Base-by-base conservation (phyloP, 2,329 filamentous ascomycete genomes). In the Cladophialophora psammophila region DNA sequence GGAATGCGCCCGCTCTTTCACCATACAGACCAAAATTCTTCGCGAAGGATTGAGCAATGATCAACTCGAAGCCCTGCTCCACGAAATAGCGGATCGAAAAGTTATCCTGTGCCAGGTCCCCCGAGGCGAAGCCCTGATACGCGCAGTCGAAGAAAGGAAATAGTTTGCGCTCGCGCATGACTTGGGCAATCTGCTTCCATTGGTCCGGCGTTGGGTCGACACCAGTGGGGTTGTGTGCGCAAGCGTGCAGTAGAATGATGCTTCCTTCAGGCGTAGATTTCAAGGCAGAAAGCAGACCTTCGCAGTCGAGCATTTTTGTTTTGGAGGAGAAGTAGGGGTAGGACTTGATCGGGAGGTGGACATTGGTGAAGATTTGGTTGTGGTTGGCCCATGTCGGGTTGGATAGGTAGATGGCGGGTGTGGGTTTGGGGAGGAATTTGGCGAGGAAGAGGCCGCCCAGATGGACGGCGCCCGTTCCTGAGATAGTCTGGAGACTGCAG, bases 81-180 rank as follows among this genome's bases (percentile, higher is more conserved):
- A 97, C 85, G 77, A 99, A 99, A 85, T 97, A 92, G 73, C 93
- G 91, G 74, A 99, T 90, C n/a, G 95, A 92, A 84, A 90, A 93
- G 71, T 92, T 92, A 78, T 99, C 95, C 68, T 89, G 88, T 73
- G 86, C 85, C 20, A 98, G 87, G 78, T 96, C 90, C 66, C 95
- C 95, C 0, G 95, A 96, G 2, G 95, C 95, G 78, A 99, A 99
- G 12, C 65, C 95, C 94, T 81, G 95, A 84, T 99, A 99, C 64
- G 95, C 95, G 72, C 88, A 92, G 84, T 99, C 95, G 82, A 99
- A 98, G 87, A 99, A 98, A 75, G 95, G 94, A 83, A 99, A 97
- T 80, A 96, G 94, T 71, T 87, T 87, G 81, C 91, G 93, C 75
- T 87, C 80, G 74, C 87, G 87, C 80, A 98, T 89, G 53, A 97